phyloP scores from a whole-genome alignment of 2,329 filamentous ascomycete genomes.

The Ceratocystis smalleyi region DNA sequence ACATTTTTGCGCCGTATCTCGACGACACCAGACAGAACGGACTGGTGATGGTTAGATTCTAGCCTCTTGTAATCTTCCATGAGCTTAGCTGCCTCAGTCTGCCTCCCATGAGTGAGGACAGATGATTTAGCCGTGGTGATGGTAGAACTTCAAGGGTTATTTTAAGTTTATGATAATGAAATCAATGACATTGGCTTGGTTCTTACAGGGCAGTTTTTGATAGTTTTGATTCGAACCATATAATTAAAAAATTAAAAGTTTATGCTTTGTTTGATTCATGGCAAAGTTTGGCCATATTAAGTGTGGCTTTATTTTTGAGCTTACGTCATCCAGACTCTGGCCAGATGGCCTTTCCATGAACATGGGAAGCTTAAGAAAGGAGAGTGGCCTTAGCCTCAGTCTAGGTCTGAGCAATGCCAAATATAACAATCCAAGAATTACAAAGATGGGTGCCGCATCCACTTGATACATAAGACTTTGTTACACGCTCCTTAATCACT shows the following conservation, averaged over 20 bases:
- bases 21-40: no score
- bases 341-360: constrained; percentile 6
- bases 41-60: neutral
- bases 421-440: neutral
- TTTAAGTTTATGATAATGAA: constrained; percentile 16
- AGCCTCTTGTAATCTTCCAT: neutral
- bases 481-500: neutral
- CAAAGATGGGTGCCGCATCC: neutral
- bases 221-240: constrained; percentile 11
- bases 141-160: constrained; percentile 10
- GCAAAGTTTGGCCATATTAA: no score
- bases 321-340: constrained; percentile 5
- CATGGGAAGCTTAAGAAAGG: neutral
- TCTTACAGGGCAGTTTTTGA: constrained; percentile 2
- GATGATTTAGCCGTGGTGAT: neutral
- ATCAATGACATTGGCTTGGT: constrained; percentile 15
- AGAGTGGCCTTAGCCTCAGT: neutral
- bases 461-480: neutral
- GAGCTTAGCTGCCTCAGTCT: neutral
- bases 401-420: constrained; percentile 16
- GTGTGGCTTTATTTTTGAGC: neutral
- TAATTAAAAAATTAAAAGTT: constrained; percentile 13
- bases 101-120: neutral
- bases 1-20: neutral
- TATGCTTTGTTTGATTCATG: neutral